Evolutionary conservation across 805 yeast genomes (phyloP), one percentile per base, ranked within the genome.

Genomic region (Phaffomyces thermotolerans): DNA sequence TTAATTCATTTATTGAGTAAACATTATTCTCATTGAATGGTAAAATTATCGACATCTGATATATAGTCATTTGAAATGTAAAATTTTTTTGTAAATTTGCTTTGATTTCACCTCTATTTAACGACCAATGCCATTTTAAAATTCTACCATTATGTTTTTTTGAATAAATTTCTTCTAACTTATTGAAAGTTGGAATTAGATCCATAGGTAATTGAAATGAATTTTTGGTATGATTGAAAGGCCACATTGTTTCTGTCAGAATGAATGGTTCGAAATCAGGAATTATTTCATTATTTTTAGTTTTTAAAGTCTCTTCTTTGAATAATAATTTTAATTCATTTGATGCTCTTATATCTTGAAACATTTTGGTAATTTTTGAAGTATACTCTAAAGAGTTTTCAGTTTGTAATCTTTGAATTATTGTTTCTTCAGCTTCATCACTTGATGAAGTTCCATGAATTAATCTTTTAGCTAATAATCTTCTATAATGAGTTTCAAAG

Each of bases 111-210:
- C 95, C 93, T 62, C 91, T 84, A 38, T 95, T 87, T 59, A 87
- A 79, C 55, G 88, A 84, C 97, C 97, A 93, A 47, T 91, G 75
- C 99, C 99, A 93, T 58, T 86, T 84, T 54, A 93, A 75, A 51
- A 87, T 80, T 63, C 98, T 76, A 12, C 97, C 97, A 49, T 71
- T 77, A 63, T 91, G 97, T 56, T 84, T 82, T 31, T 72, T 68
- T 36, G 76, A 71, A 63, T 91, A 95, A 47, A 84, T 72, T 34
- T 75, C 72, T 44, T 79, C 79, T 43, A 91, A 79, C 42, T 76
- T 76, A 42, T 81, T 78, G 54, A 82, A 77, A 1, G 95, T 76
- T 34, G 72, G 70, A 44, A 69, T 60, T 46, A 95, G 71, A 50
- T 79, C 84, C 6, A 71, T 62, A 1, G 99, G 97, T 39, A 95